Conservation (phyloP, 176 grass and related monocot species). For the Paspalum vaginatum region DNA sequence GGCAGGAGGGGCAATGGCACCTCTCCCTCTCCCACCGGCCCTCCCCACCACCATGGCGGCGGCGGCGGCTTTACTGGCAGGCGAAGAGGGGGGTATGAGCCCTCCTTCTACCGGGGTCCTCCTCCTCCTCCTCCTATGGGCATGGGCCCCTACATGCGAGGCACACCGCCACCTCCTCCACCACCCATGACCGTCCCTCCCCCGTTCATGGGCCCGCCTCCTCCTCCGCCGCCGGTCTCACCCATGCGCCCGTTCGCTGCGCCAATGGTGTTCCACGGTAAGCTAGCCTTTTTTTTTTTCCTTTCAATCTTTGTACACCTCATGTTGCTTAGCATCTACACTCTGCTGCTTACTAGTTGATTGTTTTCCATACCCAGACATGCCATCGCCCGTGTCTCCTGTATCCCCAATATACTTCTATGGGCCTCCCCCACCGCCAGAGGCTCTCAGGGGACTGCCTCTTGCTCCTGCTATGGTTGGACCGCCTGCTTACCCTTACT, state of each 20-base stretch:
- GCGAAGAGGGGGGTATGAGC: constrained; percentile 55
- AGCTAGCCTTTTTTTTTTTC: neutral
- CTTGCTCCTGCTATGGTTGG: constrained; percentile 65
- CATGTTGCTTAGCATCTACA: too few relatives aligned
- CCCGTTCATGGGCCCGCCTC: constrained; percentile 53
- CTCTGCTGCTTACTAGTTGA: neutral
- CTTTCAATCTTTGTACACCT: too few relatives aligned
- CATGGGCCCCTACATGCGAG: constrained; percentile 48
- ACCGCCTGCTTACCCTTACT: constrained; percentile 58
- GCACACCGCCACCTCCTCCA: constrained; percentile 38
- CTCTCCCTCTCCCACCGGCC: constrained; percentile 19
- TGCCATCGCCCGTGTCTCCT: constrained; percentile 54
- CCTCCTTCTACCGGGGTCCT: constrained; percentile 45
- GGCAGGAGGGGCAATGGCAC: constrained; percentile 29
- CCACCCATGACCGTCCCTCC: constrained; percentile 34
- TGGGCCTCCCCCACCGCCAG: constrained; percentile 58
- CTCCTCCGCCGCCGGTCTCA: constrained; percentile 36
- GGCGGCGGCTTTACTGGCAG: constrained; percentile 25
- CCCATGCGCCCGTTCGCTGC: constrained; percentile 38
- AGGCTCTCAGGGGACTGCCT: constrained; percentile 56
- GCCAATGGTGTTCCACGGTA: constrained; percentile 63
- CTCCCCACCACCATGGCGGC: neutral
- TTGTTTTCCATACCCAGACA: constrained; percentile 48
- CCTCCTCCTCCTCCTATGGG: neutral
- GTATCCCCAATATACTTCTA: constrained; percentile 79